Evolutionary conservation across 2,329 filamentous ascomycete genomes (phyloP), one percentile per base, ranked within the genome.

Genomic region (Cercospora citrullina): DNA sequence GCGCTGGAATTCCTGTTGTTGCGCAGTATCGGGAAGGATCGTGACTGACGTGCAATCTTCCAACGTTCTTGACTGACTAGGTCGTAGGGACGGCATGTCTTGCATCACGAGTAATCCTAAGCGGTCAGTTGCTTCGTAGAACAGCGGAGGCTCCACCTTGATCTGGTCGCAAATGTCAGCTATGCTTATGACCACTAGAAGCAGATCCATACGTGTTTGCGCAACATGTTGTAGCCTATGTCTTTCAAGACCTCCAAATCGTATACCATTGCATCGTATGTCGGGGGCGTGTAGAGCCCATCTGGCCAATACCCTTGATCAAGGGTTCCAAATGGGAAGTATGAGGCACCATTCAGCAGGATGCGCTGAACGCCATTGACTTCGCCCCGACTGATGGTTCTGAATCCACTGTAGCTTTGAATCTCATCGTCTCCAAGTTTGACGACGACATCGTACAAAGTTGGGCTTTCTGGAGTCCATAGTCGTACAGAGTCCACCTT

Each of bases 271-370:
- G 89, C 90, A 69, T 91, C 88, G 3, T 83, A 80, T 8, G 83
- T 91, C 0, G 90, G 90, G 0, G 90, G 85, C 0, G 85, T 85
- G 74, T 91, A 86, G 3, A 91, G 80, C 0, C 90, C 90, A 73
- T 91, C 89, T 0, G 89, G 89, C 89, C 89, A 91, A 76, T 83
- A 73, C 58, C 90, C 90, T 72, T 92, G 90, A 66, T 92, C 90
- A 0, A 92, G 81, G 0, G 89, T 89, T 3, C 89, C 89, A 62
- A 91, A 89, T 51, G 86, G 82, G 76, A 91, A 92, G 12, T 87
- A 80, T 45, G 90, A 90, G 64, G 90, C 82, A n/a, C 87, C 89
- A 69, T 92, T 92, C 45, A 92, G 78, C 0, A 91, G 77, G 0
- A 89, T 88, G 0, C 89, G 84, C 65, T 86, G 80, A 1, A 90